Evolutionary conservation across 768 basidiomycete species (phyloP).

Genomic region (Crassisporium funariophilum): DNA sequence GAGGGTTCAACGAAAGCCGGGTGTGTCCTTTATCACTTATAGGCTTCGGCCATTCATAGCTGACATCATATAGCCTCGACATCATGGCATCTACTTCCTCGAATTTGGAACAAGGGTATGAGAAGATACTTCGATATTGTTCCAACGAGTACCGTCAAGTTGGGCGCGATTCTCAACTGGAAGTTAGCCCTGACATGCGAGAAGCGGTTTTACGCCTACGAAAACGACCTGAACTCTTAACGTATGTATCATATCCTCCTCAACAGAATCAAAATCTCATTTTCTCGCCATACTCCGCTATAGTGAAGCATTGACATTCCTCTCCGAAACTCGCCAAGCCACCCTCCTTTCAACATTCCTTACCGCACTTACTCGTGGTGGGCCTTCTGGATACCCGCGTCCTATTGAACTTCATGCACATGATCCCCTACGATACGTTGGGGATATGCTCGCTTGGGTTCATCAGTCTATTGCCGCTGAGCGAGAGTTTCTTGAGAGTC

Average conservation of each 20-base stretch:
- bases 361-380: constrained; percentile 85
- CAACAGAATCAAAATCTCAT: neutral
- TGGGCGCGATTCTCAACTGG: constrained; percentile 71
- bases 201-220: constrained; percentile 78
- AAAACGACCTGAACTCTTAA: constrained; percentile 75
- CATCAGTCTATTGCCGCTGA: constrained; percentile 96
- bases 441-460: constrained; percentile 99
- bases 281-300: constrained; percentile 2
- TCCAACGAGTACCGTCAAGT: constrained; percentile 82
- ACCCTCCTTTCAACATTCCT: constrained; percentile 83
- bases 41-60: neutral
- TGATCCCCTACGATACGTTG: constrained; percentile 94
- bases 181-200: constrained; percentile 64
- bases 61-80: constrained; percentile 59
- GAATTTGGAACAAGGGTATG: constrained; percentile 86
- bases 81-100: constrained; percentile 84
- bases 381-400: constrained; percentile 80
- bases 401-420: constrained; percentile 98
- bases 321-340: constrained; percentile 82
- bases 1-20: constrained; percentile 78
- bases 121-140: constrained; percentile 86
- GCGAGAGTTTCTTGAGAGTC: constrained; percentile 86
- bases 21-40: constrained; percentile 37
- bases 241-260: constrained; percentile 42
- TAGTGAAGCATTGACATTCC: constrained; percentile 70